Conservation (phyloP, 768 basidiomycete genomes). For the Xerocomellus amylosporus region DNA sequence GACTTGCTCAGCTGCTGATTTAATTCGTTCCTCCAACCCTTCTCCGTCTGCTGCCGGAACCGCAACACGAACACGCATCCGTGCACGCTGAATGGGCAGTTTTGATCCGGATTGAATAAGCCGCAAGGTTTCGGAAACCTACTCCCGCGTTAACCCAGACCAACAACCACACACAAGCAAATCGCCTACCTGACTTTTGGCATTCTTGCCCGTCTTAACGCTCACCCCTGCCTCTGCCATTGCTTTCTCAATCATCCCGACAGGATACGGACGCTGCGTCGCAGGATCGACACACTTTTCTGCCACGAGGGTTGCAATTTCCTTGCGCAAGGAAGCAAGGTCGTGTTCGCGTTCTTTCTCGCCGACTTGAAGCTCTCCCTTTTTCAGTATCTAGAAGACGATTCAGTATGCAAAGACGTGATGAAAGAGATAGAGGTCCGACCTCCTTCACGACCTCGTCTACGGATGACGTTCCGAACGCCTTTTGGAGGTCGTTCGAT, state of each 20-base stretch:
- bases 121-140: conserved; percentile 91
- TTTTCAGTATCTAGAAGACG: conserved; percentile 75
- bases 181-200: conserved; percentile 81
- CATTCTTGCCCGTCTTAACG: conserved; percentile 82
- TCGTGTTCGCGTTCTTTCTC: conserved; percentile 97
- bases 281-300: conserved; percentile 95
- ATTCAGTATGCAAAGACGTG: neutral
- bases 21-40: conserved; percentile 64
- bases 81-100: conserved; percentile 89
- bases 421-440: conserved; percentile 4
- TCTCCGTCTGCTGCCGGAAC: conserved; percentile 68
- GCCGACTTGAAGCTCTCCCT: conserved; percentile 95
- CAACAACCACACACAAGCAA: neutral
- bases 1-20: conserved; percentile 73
- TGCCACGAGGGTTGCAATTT: conserved; percentile 92
- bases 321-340: conserved; percentile 72
- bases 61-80: conserved; percentile 86
- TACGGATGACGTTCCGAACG: conserved; percentile 76
- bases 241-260: conserved; percentile 96
- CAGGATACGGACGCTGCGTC: conserved; percentile 86
- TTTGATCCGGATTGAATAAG: conserved; percentile 75
- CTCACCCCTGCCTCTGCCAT: conserved; percentile 95
- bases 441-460: conserved; percentile 82
- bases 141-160: neutral
- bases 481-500: conserved; percentile 85